Percentiles rank a stretch among this genome's conserved stretches.
Evolutionary conservation across 2,329 filamentous ascomycete genomes (phyloP).

Genomic region (Aspergillus ochraceus): DNA sequence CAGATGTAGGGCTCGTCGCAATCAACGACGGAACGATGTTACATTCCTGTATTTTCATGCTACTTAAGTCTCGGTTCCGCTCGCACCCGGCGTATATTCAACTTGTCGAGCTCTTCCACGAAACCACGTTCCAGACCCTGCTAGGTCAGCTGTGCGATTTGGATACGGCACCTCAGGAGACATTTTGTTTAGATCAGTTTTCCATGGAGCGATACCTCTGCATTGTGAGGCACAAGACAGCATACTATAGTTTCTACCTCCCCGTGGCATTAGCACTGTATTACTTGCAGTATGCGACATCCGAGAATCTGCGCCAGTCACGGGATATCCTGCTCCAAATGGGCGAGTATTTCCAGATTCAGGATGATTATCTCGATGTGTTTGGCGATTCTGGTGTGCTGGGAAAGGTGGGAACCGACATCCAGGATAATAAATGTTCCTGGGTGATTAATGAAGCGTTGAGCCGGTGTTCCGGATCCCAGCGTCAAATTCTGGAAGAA

Average conservation of each 20-base stretch:
- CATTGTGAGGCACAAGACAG: constrained; percentile 99
- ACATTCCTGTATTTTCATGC: background rate
- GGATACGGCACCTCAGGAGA: constrained; percentile 69
- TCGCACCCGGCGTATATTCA: background rate
- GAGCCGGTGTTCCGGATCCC: constrained; percentile 73
- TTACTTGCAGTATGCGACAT: constrained; percentile 79
- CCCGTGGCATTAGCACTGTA: constrained; percentile 88
- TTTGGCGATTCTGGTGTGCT: constrained; percentile 90
- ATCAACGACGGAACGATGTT: background rate
- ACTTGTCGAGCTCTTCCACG: background rate
- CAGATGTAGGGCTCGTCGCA: background rate
- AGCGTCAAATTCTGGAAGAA: constrained; percentile 81
- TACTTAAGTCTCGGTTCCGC: background rate
- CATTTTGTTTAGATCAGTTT: constrained; percentile 90
- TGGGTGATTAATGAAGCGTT: constrained; percentile 97
- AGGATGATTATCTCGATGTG: constrained; percentile 98
- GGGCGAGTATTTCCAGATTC: constrained; percentile 98
- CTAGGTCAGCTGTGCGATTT: constrained; percentile 92
- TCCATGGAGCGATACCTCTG: constrained; percentile 88
- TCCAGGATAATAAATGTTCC: constrained; percentile 99
- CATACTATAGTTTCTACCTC: constrained; percentile 98
- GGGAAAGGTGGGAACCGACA: constrained; percentile 98
- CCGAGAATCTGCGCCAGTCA: constrained; percentile 83
- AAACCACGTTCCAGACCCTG: constrained; percentile 50
- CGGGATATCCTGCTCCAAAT: constrained; percentile 93